Base-by-base conservation (phyloP, 2,329 filamentous ascomycete genomes). In the Tolypocladium endophyticum region DNA sequence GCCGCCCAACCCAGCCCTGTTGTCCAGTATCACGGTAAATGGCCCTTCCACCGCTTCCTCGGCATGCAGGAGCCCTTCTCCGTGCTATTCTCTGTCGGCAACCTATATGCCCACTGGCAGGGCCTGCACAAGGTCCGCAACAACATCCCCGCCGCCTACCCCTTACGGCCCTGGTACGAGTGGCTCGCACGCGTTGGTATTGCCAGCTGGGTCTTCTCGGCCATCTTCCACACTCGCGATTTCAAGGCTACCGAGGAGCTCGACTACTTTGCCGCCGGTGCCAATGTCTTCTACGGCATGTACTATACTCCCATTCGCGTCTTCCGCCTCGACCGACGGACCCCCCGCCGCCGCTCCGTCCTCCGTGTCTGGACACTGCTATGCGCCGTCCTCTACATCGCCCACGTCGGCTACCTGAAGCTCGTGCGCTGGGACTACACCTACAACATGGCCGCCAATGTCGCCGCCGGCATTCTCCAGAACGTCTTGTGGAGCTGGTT, bases 371-470 rank as follows among this genome's bases (percentile, higher is more conserved):
- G 92, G 93, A 92, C 90, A 0, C 69, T 80, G 16, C 65, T 90
- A 9, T 99, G 94, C 71, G 71, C 84, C 33, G 64, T 75, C 18
- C 75, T 96, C 58, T 99, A 96, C 73, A 69, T 80, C 33, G 77
- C 82, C 59, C 94, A 99, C 71, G 85, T 97, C 55, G 82, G 79
- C 54, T 99, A 96, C 72, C 80, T 99, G 59, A 90, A 88, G 69
- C 84, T 91, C 66, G 90, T 92, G 79, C 79, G 81, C 23, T 99
- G 94, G 89, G 89, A 97, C 73, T 99, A 99, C 72, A 89, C 88
- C 6, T 99, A 99, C 77, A 99, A 99, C 72, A 97, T 99, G 92
- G 86, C 88, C 1, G 94, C 92, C 57, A 99, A 97, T 69, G 89
- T 99, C 25, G 85, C 82, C 3, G 84, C 89, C 14, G 94, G 94